Conservation (phyloP, 2,329 filamentous ascomycete genomes). For the Trichoderma atroviride region DNA sequence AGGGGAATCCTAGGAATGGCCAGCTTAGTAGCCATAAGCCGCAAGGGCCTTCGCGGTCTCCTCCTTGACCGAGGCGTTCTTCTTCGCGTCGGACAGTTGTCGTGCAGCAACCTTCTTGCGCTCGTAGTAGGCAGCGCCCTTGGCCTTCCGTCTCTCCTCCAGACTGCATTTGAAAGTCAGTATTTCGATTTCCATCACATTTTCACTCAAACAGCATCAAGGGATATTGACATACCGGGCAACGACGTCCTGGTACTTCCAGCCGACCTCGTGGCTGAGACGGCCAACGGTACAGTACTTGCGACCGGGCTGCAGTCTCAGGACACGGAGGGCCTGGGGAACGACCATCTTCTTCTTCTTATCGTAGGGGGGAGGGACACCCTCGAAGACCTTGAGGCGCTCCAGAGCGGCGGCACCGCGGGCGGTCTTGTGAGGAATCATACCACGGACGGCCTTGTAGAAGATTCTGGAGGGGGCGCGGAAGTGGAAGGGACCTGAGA, state of each 20-base stretch:
- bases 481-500: slow-evolving; percentile 96
- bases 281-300: slow-evolving; percentile 99
- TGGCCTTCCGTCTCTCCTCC: slow-evolving; percentile 99
- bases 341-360: slow-evolving; percentile 99
- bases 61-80: slow-evolving; percentile 82
- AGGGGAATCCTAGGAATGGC: slow-evolving; percentile 37
- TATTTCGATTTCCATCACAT: background rate
- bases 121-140: slow-evolving; percentile 99
- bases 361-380: slow-evolving; percentile 98
- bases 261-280: slow-evolving; percentile 98
- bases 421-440: slow-evolving; percentile 99
- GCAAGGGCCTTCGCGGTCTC: slow-evolving; percentile 89
- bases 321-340: slow-evolving; percentile 93
- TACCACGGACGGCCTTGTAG: slow-evolving; percentile 99
- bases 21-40: slow-evolving; percentile 82
- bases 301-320: slow-evolving; percentile 96
- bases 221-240: slow-evolving; percentile 73
- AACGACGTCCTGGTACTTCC: slow-evolving; percentile 99
- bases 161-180: slow-evolving; percentile 62
- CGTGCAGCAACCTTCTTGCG: slow-evolving; percentile 96
- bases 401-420: slow-evolving; percentile 95
- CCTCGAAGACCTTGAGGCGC: slow-evolving; percentile 99
- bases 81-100: slow-evolving; percentile 90
- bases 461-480: slow-evolving; percentile 98
- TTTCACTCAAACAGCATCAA: background rate